Base-by-base conservation (phyloP, 2,329 filamentous ascomycete species). In the Alternaria triticina region DNA sequence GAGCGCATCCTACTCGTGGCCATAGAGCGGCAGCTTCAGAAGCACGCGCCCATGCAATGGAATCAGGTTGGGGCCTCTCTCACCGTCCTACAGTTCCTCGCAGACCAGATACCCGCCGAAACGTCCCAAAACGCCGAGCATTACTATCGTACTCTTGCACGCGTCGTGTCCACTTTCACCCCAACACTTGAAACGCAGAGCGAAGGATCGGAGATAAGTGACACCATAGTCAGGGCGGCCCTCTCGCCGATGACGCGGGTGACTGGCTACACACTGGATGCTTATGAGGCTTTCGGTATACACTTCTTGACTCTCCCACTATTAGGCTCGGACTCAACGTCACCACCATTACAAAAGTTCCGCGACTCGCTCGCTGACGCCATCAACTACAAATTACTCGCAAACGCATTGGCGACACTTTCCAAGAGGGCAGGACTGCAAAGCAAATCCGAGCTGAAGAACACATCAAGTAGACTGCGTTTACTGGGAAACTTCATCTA, bases 401-500 rank as follows among this genome's bases (percentile, higher is more conserved):
- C 74, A 51, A 69, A 71, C 55, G 72, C 78, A 7, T 46, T 81
- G 28, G 73, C 77, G 8, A 75, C 72, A 8, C 62, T 74, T 3
- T 64, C 80, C 50, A 77, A 70, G 49, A 62, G 50, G 2, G 69
- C 67, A 6, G 73, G 76, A 17, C 65, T 76, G 15, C 67, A 72
- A n/a, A 63, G 67, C 15, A 78, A 64, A 46, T 64, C 58, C 57
- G 69, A 69, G 45, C 54, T 80, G 28, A 73, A 77, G 23, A 78
- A 80, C 62, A 73, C 75, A 10, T 77, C 82, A 45, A 78, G 77
- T 62, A 83, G 85, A 15, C 74, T 89, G 17, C 89, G 87, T 82
- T 79, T 90, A 9, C 80, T 90, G 45, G 83, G 86, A 23, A 85
- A 87, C 65, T 84, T 89, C 64, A 86, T 90, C 51, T 89, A 83